Evolutionary conservation across 2,329 filamentous ascomycete species (phyloP), one percentile per base, ranked within the genome.

Genomic region (Myriosclerotinia duriaeana): DNA sequence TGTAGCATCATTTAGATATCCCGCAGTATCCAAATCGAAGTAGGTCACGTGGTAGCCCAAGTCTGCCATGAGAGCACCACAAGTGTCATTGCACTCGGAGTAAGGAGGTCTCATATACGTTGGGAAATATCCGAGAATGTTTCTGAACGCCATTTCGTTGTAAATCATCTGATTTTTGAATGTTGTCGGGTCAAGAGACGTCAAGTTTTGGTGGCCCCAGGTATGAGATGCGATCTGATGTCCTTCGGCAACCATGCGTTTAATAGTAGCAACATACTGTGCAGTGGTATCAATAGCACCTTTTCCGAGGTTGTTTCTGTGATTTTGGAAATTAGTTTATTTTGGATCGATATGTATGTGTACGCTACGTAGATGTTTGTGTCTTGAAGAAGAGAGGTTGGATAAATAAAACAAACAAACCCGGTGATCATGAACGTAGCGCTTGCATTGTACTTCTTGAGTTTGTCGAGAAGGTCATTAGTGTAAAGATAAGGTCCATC

Each of bases 401-500:
- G 3, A 26, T 26, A 26, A 26, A 26, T 26, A 26, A 26, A 26
- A 26, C 26, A 26, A 26, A 26, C 26, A 2, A 26, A 26, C 26
- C 84, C 84, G 9, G 82, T 86, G 68, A 90, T 80, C 66, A 76
- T 72, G 53, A 91, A 91, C 2, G 88, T 90, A 1, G 86, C 88
- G 70, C 85, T 87, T 17, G 85, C 87, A 38, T 82, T 78, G 73
- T 88, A 87, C 36, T 78, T 79, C 67, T 82, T 80, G 55, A 90
- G 80, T 64, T 88, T 79, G 72, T 89, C 84, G 15, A 90, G 46
- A 26, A 67, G 65, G n/a, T 67, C 65, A 44, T 56, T 80, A 1
- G 87, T 90, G 75, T 86, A 88, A 40, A 80, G 75, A 69, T 84
- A 84, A n/a, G 87, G 87, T 3, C 87, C 87, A 72, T 90, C 88